Percentiles rank a stretch among this genome's conserved stretches.
These are phyloP conservation scores for Nemania abortiva DNA, from an alignment of 2,329 filamentous ascomycete species.

Conservation along the genomic window DNA sequence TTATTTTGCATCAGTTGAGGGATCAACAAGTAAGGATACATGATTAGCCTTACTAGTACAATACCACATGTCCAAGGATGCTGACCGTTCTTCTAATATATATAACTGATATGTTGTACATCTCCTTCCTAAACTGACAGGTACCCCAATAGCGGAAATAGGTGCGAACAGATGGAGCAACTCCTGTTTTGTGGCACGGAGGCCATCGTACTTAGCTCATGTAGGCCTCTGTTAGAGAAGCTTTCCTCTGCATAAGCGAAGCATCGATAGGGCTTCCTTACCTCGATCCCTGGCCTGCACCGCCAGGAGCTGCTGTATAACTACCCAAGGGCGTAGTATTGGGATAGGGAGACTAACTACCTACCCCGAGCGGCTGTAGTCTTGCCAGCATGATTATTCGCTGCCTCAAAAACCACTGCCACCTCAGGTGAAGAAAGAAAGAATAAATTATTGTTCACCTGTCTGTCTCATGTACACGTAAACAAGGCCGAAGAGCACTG, in stretches of 20 bases:
- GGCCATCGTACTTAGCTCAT: background rate
- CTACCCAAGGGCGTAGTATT: background rate
- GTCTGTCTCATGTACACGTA: background rate
- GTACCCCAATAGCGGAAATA: background rate
- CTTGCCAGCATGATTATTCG: background rate
- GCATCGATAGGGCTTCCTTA: constrained; percentile 30
- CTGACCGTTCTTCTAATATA: background rate
- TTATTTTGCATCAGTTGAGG: background rate
- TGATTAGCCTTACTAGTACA: too few relatives aligned
- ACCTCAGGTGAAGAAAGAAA: constrained; percentile 8
- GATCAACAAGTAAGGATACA: too few relatives aligned
- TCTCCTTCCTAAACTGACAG: background rate
- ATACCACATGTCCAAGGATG: too few relatives aligned
- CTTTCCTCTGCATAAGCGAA: constrained; percentile 34
- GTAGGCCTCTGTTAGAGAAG: constrained; percentile 20
- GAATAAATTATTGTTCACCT: background rate
- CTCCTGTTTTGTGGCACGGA: constrained; percentile 1
- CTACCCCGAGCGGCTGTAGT: constrained; percentile 1
- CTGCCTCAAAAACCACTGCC: background rate
- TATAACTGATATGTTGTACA: background rate
- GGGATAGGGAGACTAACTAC: background rate
- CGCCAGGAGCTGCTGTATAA: background rate
- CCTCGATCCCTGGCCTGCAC: constrained; percentile 13
- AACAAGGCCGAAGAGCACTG: background rate
- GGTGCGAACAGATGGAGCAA: background rate